Percentiles rank a stretch among this genome's conserved stretches.
Evolutionary conservation across 805 yeast genomes (phyloP).

Genomic region (Isabelozyma rhagii): DNA sequence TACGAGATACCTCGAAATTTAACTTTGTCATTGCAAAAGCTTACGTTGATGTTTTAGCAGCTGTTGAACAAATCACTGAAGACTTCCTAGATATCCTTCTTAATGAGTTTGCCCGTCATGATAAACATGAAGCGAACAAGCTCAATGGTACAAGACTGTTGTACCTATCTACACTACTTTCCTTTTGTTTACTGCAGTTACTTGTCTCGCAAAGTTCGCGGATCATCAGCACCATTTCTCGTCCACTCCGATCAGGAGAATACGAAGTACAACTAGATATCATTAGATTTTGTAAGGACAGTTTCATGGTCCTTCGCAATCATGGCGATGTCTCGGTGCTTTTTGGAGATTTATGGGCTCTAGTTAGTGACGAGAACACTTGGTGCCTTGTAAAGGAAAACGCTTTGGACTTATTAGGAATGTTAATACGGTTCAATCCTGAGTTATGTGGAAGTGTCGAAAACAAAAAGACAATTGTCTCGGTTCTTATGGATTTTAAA

Average conservation of each 20-base stretch:
- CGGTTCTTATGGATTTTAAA: not conserved
- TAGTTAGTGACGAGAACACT: slow-evolving; percentile 18
- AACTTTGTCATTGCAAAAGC: slow-evolving; percentile 32
- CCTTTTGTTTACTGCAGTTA: not conserved
- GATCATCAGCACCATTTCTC: not conserved
- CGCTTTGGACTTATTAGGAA: slow-evolving; percentile 33
- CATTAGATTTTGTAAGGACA: slow-evolving; percentile 24
- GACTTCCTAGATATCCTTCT: not conserved
- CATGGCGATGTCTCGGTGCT: slow-evolving; percentile 1
- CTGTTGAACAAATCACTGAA: not conserved
- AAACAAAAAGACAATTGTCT: not conserved
- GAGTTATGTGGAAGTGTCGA: slow-evolving; percentile 7
- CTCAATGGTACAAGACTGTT: slow-evolving; percentile 49
- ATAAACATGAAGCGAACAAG: slow-evolving; percentile 5
- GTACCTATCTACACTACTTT: slow-evolving; percentile 35
- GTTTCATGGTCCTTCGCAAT: not conserved
- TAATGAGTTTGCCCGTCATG: not conserved
- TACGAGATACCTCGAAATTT: slow-evolving; percentile 8
- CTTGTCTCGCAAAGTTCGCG: not conserved
- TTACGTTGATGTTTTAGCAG: slow-evolving; percentile 17
- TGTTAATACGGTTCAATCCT: slow-evolving; percentile 11
- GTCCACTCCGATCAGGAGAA: not conserved
- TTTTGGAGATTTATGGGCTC: slow-evolving; percentile 9
- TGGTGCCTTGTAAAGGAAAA: slow-evolving; percentile 46
- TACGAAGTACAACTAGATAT: slow-evolving; percentile 45